Base-by-base conservation (phyloP, 257 asterid species). In the Lithospermum erythrorhizon region DNA sequence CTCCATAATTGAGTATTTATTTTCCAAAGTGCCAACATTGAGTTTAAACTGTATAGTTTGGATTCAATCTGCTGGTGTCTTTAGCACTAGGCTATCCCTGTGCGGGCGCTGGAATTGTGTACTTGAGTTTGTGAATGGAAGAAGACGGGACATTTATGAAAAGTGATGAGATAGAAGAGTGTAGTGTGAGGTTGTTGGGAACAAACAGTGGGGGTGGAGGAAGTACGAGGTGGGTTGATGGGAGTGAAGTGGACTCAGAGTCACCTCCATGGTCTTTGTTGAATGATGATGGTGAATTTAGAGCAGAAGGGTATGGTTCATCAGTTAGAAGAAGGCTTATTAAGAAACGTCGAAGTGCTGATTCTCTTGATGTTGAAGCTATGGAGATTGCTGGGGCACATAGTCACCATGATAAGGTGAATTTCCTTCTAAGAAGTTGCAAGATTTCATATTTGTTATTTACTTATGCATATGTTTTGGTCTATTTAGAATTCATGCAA, bases 141-240 rank as follows among this genome's bases (percentile, higher is more conserved):
- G 27, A 14, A 10, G 53, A 29, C 47, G 41, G 51, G 30, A 0
- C 54, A 59, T 55, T 54, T 61, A 83, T 81, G 93, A 86, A 78
- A 62, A 78, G 70, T 47, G 95, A 79, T 58, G 85, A 78, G 72
- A 88, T 81, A 65, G 89, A 82, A 54, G 95, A 81, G 76, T 71
- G 81, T 61, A 79, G 85, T 69, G 79, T 72, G 47, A 79, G 82
- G 71, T 68, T 87, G 67, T 67, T 82, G 55, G 72, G 83, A 4
- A 78, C 84, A 56, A 63, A 74, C 11, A 72, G 81, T 63, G 75
- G 74, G 10, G 71, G 78, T 16, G 77, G 78, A 21, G 80, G 75
- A 63, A 90, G 76, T 68, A 75, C 87, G 25, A 74, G 94, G 77
- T 91, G 98, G 98, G 98, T 93, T 57, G 95, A 93, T 75, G 98